Base-by-base conservation (phyloP, 2,329 filamentous ascomycete genomes). In the Lachnellula subtilissima region DNA sequence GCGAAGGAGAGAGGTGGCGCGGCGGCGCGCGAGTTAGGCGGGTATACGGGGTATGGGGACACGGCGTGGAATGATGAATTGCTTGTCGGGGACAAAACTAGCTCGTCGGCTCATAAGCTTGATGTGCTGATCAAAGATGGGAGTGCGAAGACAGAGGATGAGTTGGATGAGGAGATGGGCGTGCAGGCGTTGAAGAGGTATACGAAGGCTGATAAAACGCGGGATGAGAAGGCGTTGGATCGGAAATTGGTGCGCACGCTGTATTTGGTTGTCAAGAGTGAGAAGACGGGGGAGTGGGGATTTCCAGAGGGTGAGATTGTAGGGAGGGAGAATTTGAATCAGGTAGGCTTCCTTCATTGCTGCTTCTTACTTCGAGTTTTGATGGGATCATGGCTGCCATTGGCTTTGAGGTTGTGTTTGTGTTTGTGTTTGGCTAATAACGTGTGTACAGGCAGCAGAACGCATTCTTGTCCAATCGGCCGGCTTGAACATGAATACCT, bases 401-500 rank as follows among this genome's bases (percentile, higher is more conserved):
- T 40, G 6, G 37, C 37, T 6, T 37, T 46, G 35, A 17, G 22
- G 2, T 40, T 25, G 5, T 28, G 23, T 6, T 37, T 46, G 35
- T 15, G 19, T 2, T 40, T 28, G 3, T 28, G 23, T 25, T 37
- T 50, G 50, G 50, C 53, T 58, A 55, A 58, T 43, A 37, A 19
- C n/a, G 25, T 15, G 9, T 15, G 36, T n/a, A 60, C 65, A 99
- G 94, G 86, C 89, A 46, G 91, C 93, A 39, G 83, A 91, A 69
- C 83, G 91, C 58, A 85, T 91, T 53, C 79, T 97, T 23, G 78
- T 86, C 52, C 80, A 89, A 66, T 79, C 90, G 3, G 91, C 87
- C 9, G 94, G 94, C 56, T 76, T 89, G 59, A 95, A 99, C 79
- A 97, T 99, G 92, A 97, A 97, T 78, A 97, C 91, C 54, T 99